These are phyloP conservation scores for Hordeum vulgare DNA, from an alignment of 176 grass and related monocot species.

Conservation along the genomic window MorexV3_pseudomolecules_assembly NC_058522.1:521551057-521551556, in stretches of 20 bases:
- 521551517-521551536: not conserved
- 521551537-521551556: not conserved
- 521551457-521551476: slow-evolving; percentile 62
- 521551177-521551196: slow-evolving; percentile 34
- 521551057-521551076: slow-evolving; percentile 67
- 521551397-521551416: slow-evolving; percentile 63
- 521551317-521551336: slow-evolving; percentile 73
- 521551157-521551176: slow-evolving; percentile 36
- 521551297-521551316: slow-evolving; percentile 46
- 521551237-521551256: slow-evolving; percentile 30
- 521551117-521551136: slow-evolving; percentile 12
- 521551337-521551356: slow-evolving; percentile 74
- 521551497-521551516: slow-evolving; percentile 35
- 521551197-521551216: not conserved
- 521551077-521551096: slow-evolving; percentile 46
- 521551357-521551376: slow-evolving; percentile 91
- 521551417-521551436: slow-evolving; percentile 80
- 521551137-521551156: slow-evolving; percentile 23
- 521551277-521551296: slow-evolving; percentile 57
- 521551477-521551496: not conserved
- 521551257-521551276: slow-evolving; percentile 32
- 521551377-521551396: slow-evolving; percentile 59
- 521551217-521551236: slow-evolving; percentile 32
- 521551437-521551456: slow-evolving; percentile 85
- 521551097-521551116: slow-evolving; percentile 61